Evolutionary conservation across 352 stramenopile genomes (phyloP).

Genomic region (Globisporangium nagaii): DNA sequence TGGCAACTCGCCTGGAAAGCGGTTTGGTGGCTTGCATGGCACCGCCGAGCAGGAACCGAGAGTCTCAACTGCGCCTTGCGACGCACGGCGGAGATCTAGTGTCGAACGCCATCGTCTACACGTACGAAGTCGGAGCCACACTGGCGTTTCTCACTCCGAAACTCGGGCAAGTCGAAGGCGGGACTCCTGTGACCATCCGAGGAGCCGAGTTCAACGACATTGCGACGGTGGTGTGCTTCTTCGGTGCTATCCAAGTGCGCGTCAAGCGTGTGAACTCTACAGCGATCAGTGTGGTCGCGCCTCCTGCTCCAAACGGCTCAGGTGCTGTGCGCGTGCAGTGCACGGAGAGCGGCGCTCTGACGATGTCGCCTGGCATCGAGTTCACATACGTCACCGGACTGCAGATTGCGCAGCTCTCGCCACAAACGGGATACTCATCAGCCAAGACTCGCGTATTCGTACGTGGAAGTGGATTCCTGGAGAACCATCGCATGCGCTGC

Average conservation of each 20-base stretch:
- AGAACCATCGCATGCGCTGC: background rate
- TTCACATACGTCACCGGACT: slow-evolving; percentile 1
- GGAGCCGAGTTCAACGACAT: background rate
- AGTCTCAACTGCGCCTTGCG: background rate
- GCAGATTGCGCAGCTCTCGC: background rate
- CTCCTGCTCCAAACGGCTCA: background rate
- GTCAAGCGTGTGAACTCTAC: slow-evolving; percentile 7
- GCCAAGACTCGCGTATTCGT: background rate
- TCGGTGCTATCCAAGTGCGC: background rate
- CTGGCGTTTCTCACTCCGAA: background rate
- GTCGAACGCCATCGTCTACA: slow-evolving; percentile 1
- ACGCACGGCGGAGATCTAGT: background rate
- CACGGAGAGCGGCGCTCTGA: background rate
- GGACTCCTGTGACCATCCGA: slow-evolving; percentile 3
- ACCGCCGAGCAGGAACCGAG: background rate
- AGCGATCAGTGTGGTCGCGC: background rate
- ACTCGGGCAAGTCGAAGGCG: slow-evolving; percentile 1
- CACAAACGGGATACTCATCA: background rate
- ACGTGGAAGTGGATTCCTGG: slow-evolving; percentile 1
- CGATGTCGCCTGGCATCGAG: background rate
- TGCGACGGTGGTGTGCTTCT: background rate
- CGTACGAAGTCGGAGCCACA: background rate
- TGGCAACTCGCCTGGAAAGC: background rate
- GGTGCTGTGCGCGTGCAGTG: background rate
- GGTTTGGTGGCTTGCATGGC: background rate